Evolutionary conservation across 108 stramenopile species (phyloP).

Genomic region (Nannochloropsis gaditana): DNA sequence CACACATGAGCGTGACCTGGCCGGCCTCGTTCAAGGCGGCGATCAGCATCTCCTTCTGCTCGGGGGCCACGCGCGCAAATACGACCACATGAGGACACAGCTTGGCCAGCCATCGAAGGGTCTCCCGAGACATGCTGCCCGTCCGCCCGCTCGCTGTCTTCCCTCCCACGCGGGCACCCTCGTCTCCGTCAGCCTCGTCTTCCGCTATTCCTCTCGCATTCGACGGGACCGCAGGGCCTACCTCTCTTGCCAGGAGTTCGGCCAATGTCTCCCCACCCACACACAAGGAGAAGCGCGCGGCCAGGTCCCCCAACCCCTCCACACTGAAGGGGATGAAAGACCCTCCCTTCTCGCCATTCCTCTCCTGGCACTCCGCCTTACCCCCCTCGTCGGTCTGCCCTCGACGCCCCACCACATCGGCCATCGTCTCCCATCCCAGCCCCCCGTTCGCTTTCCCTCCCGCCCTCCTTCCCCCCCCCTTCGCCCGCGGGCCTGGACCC

Average conservation of each 20-base stretch:
- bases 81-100: constrained; percentile 73
- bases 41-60: constrained; percentile 84
- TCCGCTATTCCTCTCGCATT: neutral
- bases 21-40: constrained; percentile 79
- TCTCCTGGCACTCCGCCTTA: neutral
- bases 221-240: constrained; percentile 20
- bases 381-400: neutral
- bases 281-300: neutral
- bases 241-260: neutral
- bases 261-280: neutral
- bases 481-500: neutral
- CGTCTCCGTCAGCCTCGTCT: neutral
- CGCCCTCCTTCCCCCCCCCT: neutral
- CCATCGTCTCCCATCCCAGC: neutral
- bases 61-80: constrained; percentile 87
- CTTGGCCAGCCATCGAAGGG: constrained; percentile 46
- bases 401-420: neutral
- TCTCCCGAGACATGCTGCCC: constrained; percentile 24
- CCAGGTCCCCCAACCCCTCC: neutral
- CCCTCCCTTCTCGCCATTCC: neutral
- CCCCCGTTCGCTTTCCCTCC: neutral
- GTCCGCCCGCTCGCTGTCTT: neutral
- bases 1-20: constrained; percentile 82
- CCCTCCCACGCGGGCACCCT: constrained; percentile 54
- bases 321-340: neutral